These are phyloP conservation scores for Pholiota microspora DNA, from an alignment of 768 basidiomycete species.

Conservation along the genomic window DNA sequence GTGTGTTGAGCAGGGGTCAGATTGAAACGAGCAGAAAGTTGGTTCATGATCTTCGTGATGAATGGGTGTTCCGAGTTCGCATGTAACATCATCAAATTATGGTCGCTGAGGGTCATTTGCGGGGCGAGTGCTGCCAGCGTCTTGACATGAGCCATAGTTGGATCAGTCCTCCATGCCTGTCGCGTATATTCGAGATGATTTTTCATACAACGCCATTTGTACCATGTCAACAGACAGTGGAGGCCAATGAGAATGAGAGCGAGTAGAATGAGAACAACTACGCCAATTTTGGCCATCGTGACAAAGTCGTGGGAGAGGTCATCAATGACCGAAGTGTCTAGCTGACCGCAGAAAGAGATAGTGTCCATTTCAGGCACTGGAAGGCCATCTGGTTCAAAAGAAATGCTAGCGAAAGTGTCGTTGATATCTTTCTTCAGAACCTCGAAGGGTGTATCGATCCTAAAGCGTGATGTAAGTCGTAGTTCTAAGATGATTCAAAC, in stretches of 20 bases:
- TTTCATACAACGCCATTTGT: constrained; percentile 77
- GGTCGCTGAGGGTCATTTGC: constrained; percentile 60
- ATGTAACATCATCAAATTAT: constrained; percentile 77
- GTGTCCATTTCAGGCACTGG: constrained; percentile 73
- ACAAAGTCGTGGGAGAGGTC: constrained; percentile 79
- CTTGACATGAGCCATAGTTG: constrained; percentile 49
- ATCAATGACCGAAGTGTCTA: constrained; percentile 87
- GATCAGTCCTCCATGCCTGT: constrained; percentile 75
- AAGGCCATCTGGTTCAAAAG: constrained; percentile 68
- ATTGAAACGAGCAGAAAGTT: constrained; percentile 45
- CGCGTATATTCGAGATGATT: constrained; percentile 66
- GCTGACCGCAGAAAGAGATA: constrained; percentile 70
- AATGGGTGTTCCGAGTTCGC: constrained; percentile 71
- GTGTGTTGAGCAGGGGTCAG: constrained; percentile 62
- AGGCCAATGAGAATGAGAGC: constrained; percentile 73
- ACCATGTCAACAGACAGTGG: constrained; percentile 83
- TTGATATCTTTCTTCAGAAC: constrained; percentile 87
- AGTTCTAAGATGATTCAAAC: not conserved
- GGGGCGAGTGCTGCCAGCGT: constrained; percentile 35
- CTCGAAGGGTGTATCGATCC: constrained; percentile 87
- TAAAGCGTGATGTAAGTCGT: constrained; percentile 25
- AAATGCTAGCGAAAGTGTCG: constrained; percentile 71
- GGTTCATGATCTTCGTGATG: constrained; percentile 61
- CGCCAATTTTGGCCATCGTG: constrained; percentile 76
- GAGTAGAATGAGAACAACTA: constrained; percentile 66